These are phyloP conservation scores for Ganoderma meredithae DNA, from an alignment of 1,284 basidiomycete genomes.

Conservation along the genomic window DNA sequence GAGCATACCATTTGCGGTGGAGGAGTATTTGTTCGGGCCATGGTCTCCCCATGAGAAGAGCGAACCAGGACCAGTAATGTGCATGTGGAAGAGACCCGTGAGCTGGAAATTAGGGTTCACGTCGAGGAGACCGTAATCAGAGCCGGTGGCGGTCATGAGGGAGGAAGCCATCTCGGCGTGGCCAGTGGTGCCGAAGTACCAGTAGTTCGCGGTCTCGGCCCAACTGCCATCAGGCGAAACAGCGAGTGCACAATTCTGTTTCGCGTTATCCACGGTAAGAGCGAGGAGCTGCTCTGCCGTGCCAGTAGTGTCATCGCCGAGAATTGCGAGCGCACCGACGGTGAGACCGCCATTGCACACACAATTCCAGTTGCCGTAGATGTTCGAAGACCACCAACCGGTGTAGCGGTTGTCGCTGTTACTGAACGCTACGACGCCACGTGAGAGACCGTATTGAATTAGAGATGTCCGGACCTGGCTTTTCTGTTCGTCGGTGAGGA, in stretches of 20 bases:
- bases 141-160: conserved; percentile 87
- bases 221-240: conserved; percentile 86
- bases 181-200: conserved; percentile 94
- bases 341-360: conserved; percentile 95
- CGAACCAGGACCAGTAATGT: conserved; percentile 83
- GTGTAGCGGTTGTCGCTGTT: conserved; percentile 47
- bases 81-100: conserved; percentile 93
- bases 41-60: conserved; percentile 94
- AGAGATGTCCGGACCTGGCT: conserved; percentile 77
- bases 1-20: conserved; percentile 80
- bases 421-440: conserved; percentile 63
- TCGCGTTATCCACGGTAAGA: conserved; percentile 78
- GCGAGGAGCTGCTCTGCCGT: conserved; percentile 73
- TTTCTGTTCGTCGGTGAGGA: conserved; percentile 82
- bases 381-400: conserved; percentile 70
- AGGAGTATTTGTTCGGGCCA: conserved; percentile 94
- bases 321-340: conserved; percentile 89
- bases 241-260: conserved; percentile 78
- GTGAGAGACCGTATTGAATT: conserved; percentile 79
- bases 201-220: conserved; percentile 96
- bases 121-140: conserved; percentile 77
- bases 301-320: conserved; percentile 84
- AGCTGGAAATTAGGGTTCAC: conserved; percentile 75
- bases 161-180: conserved; percentile 92
- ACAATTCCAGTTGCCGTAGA: conserved; percentile 95